Base-by-base conservation (phyloP, 2,329 filamentous ascomycete species). In the Didymella arachidicola region DNA sequence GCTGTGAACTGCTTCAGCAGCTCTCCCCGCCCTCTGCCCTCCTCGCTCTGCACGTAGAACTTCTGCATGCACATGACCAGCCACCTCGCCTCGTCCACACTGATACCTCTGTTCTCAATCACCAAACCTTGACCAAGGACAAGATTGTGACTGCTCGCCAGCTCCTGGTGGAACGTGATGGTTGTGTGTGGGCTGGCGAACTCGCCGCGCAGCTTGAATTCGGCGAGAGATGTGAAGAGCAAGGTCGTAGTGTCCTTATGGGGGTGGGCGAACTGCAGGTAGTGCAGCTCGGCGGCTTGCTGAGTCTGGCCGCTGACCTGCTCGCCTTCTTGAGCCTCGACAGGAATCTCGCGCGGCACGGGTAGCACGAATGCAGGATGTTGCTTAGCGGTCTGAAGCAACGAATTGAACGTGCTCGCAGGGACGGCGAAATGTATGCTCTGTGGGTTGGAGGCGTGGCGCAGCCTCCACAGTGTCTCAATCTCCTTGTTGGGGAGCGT, bases 211-310 rank as follows among this genome's bases (percentile, higher is more conserved):
- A 92, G 80, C 82, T 98, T 97, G 81, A 90, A 99, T 75, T 97
- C 92, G 16, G 92, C 94, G 30, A 99, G 84, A 72, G 95, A 91
- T 0, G 95, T 99, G 80, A 99, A 98, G 32, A 99, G 87, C 6
- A 98, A 79, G 30, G 80, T 85, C 0, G 79, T 79, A 1, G 81
- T 83, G 1, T 83, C 79, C 2, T 83, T 81, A 0, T 87, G 84
- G 60, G 96, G 93, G 78, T 97, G 97, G 0, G 90, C 91, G 92
- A 96, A 99, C 79, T 99, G 94, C 62, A 99, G 79, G 77, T 96
- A 97, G 79, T 99, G 95, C 44, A 99, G 93, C 78, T 98, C 95
- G 45, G 93, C 92, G 50, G 91, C 92, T 61, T 85, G 81, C 3
- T 78, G 78, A 12, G 68, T 67, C 42, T 65, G 53, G 18, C 53